Base-by-base conservation (phyloP, 2,329 filamentous ascomycete genomes). In the Botryotinia convoluta region DNA sequence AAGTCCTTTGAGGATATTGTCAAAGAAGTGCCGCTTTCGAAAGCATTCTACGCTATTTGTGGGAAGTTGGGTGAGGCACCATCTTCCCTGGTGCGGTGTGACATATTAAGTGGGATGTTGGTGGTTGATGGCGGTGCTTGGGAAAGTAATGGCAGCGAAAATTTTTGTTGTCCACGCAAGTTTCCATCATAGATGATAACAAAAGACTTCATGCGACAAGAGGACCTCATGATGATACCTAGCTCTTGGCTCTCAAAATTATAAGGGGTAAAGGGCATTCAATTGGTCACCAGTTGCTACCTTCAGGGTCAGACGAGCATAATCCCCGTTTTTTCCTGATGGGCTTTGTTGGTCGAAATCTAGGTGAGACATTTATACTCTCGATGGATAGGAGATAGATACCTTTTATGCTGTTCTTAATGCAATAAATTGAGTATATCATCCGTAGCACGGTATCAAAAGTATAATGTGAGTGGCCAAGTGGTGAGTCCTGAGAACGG, bases 371-470 rank as follows among this genome's bases (percentile, higher is more conserved):
- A n/a, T n/a, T n/a, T n/a, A n/a, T n/a, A n/a, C n/a, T n/a, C n/a
- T n/a, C n/a, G n/a, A n/a, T n/a, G n/a, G 14, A 6, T 26, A 26
- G 57, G 8, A n/a, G 48, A 51, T 1, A 3, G 10, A 37, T 26
- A 26, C 2, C 10, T 60, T 37, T 14, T 5, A 60, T 26, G 12
- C 20, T 37, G 18, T 4, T 60, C 4, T 37, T 7, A 5, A n/a
- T 4, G 3, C 22, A 39, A 61, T 14, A 2, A 8, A 14, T 26
- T 37, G 5, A 22, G 4, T 3, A 14, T 6, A n/a, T 39, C 9
- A n/a, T 4, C 3, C 26, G 0, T 22, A 16, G 6, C 12, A 16
- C 0, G 0, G 26, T 12, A 22, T n/a, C 2, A 7, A 14, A n/a
- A 29, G 12, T 7, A 2, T 54, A n/a, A 16, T 54, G 5, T n/a